Evolutionary conservation across 371 early-diverging fungal genomes (phyloP).

Genomic region (Blastocladiella emersonii): DNA sequence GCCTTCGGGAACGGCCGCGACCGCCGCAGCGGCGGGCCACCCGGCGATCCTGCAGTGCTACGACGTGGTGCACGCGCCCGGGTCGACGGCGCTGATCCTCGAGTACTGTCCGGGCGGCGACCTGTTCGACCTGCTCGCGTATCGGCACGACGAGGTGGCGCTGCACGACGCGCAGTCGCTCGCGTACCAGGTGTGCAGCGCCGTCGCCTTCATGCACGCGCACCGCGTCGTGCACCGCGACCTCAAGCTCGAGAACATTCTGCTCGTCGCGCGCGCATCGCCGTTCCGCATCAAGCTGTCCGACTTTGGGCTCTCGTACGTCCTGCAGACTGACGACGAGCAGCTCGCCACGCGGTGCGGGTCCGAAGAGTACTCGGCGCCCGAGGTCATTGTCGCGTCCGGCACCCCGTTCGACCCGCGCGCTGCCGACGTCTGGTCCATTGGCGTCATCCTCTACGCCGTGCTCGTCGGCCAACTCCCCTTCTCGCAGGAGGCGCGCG

Average conservation of each 20-base stretch:
- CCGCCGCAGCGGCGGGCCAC: background rate
- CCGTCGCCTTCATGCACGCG: background rate
- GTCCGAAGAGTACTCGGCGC: constrained; percentile 7
- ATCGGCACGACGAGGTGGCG: background rate
- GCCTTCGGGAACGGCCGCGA: too few species aligned
- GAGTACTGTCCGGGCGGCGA: background rate
- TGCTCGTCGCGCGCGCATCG: background rate
- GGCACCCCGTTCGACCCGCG: constrained; percentile 3
- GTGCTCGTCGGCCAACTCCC: constrained; percentile 3
- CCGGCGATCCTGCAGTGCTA: background rate
- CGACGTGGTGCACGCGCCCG: background rate
- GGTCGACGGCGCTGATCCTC: background rate
- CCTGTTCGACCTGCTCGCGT: constrained; percentile 4
- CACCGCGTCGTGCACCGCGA: constrained; percentile 5
- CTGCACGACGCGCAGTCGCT: background rate
- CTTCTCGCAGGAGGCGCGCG: constrained; percentile 1
- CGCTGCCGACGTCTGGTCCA: constrained; percentile 1
- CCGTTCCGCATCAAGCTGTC: constrained; percentile 3
- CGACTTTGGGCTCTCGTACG: background rate
- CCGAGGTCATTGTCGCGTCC: background rate
- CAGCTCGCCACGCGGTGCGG: background rate
- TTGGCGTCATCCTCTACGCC: constrained; percentile 5
- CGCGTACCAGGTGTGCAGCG: background rate
- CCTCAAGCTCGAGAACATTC: constrained; percentile 5
- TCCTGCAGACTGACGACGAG: background rate